Percentiles rank a stretch among this genome's conserved stretches.
Conservation (phyloP, 163 green algal species). For the Prototheca cutis region DNA sequence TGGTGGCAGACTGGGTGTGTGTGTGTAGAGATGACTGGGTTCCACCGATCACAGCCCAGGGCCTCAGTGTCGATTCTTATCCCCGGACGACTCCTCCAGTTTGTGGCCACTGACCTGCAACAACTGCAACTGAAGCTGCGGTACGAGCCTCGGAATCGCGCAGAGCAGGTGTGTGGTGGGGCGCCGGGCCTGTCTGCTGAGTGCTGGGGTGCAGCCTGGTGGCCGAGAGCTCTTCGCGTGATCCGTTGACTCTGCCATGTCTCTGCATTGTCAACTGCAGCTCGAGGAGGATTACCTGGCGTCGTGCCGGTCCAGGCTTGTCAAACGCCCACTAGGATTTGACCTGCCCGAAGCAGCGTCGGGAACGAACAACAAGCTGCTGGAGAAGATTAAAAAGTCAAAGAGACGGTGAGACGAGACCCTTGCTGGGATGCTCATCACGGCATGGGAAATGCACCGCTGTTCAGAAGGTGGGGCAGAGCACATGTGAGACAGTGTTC, state of each 20-base stretch:
- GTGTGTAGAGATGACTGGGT: too few species aligned
- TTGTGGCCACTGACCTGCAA: constrained; percentile 39
- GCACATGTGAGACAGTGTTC: too few species aligned
- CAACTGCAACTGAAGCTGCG: constrained; percentile 41
- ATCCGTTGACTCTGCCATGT: background rate
- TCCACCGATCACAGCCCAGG: too few species aligned
- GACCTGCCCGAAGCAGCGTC: constrained; percentile 25
- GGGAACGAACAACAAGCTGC: constrained; percentile 26
- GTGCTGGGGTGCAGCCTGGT: too few species aligned
- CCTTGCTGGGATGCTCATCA: background rate
- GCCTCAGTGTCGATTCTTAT: too few species aligned
- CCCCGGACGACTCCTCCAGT: too few species aligned
- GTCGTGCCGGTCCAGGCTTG: constrained; percentile 15
- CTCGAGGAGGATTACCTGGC: constrained; percentile 25
- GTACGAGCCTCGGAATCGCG: constrained; percentile 18
- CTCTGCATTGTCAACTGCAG: background rate
- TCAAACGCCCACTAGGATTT: constrained; percentile 26
- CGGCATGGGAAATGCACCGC: too few species aligned
- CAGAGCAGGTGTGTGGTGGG: constrained; percentile 17
- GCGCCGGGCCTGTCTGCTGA: too few species aligned
- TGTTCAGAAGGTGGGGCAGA: too few species aligned
- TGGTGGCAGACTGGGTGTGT: background rate
- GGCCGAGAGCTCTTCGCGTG: too few species aligned
- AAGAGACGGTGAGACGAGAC: constrained; percentile 25
- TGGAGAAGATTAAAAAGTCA: constrained; percentile 28